Evolutionary conservation across 805 yeast species (phyloP).

Genomic region (Isabelozyma pseudorhagii): DNA sequence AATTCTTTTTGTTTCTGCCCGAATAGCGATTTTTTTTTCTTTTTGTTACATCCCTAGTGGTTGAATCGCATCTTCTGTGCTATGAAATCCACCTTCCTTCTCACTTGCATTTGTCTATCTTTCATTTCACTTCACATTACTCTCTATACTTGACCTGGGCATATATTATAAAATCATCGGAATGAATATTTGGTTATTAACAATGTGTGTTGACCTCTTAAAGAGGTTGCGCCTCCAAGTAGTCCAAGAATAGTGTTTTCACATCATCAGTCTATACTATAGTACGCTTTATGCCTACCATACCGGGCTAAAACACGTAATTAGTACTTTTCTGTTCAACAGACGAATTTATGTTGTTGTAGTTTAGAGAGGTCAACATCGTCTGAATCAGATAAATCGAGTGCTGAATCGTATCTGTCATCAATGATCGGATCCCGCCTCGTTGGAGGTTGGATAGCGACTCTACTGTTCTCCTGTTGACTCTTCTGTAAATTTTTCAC

Average conservation of each 20-base stretch:
- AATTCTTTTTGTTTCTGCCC: not conserved
- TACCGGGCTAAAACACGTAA: not conserved
- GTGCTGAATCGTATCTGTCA: constrained; percentile 20
- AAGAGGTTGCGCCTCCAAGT: too few relatives aligned
- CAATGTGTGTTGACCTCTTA: too few relatives aligned
- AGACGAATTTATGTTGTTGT: constrained; percentile 7
- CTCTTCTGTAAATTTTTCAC: too few relatives aligned
- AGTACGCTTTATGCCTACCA: too few relatives aligned
- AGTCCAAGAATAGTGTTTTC: too few relatives aligned
- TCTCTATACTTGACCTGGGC: not conserved
- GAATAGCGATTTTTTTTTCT: not conserved
- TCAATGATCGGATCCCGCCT: constrained; percentile 17
- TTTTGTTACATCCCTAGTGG: not conserved
- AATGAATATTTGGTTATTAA: not conserved
- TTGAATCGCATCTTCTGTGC: not conserved
- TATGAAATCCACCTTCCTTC: not conserved
- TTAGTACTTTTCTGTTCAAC: not conserved
- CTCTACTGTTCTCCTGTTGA: too few relatives aligned
- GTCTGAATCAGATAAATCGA: constrained; percentile 20
- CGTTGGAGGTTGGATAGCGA: not conserved
- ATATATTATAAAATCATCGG: not conserved
- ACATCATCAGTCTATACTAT: too few relatives aligned
- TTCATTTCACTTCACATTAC: not conserved
- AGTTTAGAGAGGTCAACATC: constrained; percentile 7
- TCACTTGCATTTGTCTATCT: constrained; percentile 1